Evolutionary conservation across 306 rosid species (phyloP), one percentile per base, ranked within the genome.

Genomic region (Luffa acutangula): DNA sequence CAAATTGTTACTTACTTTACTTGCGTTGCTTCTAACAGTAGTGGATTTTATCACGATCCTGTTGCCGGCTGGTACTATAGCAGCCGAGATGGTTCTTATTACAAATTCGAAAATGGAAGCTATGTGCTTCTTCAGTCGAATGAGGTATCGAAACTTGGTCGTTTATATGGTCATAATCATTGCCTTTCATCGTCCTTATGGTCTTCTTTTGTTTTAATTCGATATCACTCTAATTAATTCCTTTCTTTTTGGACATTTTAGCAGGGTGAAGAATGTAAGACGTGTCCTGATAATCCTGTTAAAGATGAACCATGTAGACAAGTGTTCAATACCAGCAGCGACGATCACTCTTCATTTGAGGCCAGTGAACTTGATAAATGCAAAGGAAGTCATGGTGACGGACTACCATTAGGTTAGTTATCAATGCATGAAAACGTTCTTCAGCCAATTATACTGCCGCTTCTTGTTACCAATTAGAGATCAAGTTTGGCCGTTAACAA

Each of bases 31-130:
- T 78, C 33, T 7, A 79, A 88, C 93, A 91, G 96, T 82, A 90
- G 89, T 80, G 98, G 97, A 80, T 92, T 92, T 89, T 91, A 91
- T 88, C 93, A 91, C 73, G 97, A 95, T 83, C 97, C 95, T 52
- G 85, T 51, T 74, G 97, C 91, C 54, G 97, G 97, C 9, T 92
- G 98, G 97, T 92, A 95, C 88, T 91, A 91, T 71, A 90, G 91
- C 83, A 86, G 86, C 77, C 83, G 69, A 14, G 97, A 92, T 67
- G 87, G 88, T 56, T 89, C 82, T 60, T 92, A 92, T 78, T 95
- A 92, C 86, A 92, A 91, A 75, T 92, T 89, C 60, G 90, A 92
- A 82, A 84, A 94, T 41, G 98, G 97, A 34, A 90, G 84, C 81
- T 95, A 95, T 86, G 97, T 91, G 57, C 95, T 75, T 87, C 78